Conservation (phyloP, 768 basidiomycete species). For the Hygrocybe punicea region DNA sequence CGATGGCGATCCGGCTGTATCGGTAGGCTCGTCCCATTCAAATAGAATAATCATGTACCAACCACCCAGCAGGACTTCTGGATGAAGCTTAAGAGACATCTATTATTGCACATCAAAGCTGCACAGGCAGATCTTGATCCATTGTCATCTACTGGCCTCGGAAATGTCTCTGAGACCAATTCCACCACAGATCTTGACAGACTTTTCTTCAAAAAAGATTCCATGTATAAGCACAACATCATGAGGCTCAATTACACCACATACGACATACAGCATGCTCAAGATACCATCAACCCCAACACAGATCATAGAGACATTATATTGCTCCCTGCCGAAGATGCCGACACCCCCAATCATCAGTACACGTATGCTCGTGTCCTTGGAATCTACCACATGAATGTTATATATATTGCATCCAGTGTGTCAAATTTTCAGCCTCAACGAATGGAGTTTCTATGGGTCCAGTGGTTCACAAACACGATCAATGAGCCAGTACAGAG, state of each 20-base stretch:
- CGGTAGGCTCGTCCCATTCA: not conserved
- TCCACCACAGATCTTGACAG: not conserved
- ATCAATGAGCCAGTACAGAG: slow-evolving; percentile 5
- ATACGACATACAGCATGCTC: slow-evolving; percentile 24
- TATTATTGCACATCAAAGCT: slow-evolving; percentile 13
- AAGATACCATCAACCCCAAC: slow-evolving; percentile 20
- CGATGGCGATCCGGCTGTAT: not conserved
- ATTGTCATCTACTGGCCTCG: not conserved
- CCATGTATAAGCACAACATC: slow-evolving; percentile 18
- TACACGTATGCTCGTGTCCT: slow-evolving; percentile 15
- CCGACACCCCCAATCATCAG: slow-evolving; percentile 15
- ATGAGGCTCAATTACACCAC: slow-evolving; percentile 32
- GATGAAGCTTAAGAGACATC: slow-evolving; percentile 24
- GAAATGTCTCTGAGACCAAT: not conserved
- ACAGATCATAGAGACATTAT: slow-evolving; percentile 19
- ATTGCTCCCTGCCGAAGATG: slow-evolving; percentile 14
- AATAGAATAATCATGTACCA: not conserved
- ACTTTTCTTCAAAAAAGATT: slow-evolving; percentile 14
- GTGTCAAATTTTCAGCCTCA: not conserved
- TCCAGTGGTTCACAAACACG: slow-evolving; percentile 28
- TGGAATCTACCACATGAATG: slow-evolving; percentile 25
- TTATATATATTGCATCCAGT: slow-evolving; percentile 11
- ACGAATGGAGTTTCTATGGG: slow-evolving; percentile 32
- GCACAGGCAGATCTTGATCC: not conserved
- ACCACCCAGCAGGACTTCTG: slow-evolving; percentile 22